phyloP scores from a whole-genome alignment of 2,329 filamentous ascomycete species.

The Colletotrichum sp. region DNA sequence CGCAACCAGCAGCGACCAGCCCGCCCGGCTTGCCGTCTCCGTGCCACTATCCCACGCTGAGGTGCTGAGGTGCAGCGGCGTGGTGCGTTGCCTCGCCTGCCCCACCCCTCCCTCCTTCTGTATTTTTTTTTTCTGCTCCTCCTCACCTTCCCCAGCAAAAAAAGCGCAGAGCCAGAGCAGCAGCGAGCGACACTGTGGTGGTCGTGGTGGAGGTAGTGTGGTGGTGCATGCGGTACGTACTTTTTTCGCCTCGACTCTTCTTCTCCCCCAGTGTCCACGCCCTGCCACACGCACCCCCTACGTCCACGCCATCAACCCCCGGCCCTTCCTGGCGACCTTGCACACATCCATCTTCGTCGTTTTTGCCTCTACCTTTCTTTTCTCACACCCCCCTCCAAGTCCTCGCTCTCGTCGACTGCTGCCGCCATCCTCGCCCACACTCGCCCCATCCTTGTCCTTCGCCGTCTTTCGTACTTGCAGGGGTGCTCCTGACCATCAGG shows the following conservation, averaged over 20 bases:
- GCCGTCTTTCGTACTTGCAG: conserved; percentile 5
- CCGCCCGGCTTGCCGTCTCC: conserved; percentile 16
- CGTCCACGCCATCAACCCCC: neutral
- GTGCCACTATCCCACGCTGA: conserved; percentile 17
- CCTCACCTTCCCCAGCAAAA: neutral
- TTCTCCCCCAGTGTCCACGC: neutral
- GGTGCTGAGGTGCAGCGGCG: neutral
- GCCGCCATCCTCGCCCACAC: neutral
- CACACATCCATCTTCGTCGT: neutral
- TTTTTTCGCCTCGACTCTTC: neutral
- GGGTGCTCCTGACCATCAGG: conserved; percentile 20
- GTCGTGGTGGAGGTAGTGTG: neutral
- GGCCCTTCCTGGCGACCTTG: neutral
- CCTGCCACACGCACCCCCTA: neutral
- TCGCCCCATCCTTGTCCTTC: neutral
- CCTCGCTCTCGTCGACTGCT: neutral
- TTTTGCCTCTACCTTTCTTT: neutral
- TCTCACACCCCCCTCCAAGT: neutral
- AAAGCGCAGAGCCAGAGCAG: neutral
- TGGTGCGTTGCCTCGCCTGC: neutral
- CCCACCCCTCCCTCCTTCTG: neutral
- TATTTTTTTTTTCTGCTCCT: neutral
- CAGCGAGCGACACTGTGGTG: neutral
- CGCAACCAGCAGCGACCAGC: conserved; percentile 13
- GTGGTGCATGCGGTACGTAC: neutral